Conservation (phyloP, 108 stramenopile species). For the Stephanodiscus minutulus region DNA sequence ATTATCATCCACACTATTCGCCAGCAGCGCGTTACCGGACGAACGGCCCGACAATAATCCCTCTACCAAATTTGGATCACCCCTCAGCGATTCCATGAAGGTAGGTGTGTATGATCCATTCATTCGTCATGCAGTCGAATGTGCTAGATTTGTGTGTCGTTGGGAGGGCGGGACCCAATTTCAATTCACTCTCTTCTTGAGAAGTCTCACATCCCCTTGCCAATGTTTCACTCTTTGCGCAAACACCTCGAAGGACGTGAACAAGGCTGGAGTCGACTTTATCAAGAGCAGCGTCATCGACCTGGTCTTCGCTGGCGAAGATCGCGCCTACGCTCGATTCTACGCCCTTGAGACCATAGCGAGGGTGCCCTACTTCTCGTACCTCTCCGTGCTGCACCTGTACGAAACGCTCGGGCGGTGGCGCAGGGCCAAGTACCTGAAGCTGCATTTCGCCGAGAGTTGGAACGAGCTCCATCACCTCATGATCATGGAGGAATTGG, state of each 20-base stretch:
- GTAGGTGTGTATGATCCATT: constrained; percentile 30
- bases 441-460: constrained; percentile 87
- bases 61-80: constrained; percentile 48
- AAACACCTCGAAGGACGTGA: constrained; percentile 25
- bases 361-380: constrained; percentile 95
- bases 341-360: constrained; percentile 94
- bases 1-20: constrained; percentile 1
- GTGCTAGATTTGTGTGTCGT: too few relatives aligned
- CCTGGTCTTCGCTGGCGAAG: constrained; percentile 49
- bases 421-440: constrained; percentile 67
- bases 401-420: constrained; percentile 90
- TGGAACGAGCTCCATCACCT: constrained; percentile 97
- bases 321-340: constrained; percentile 80
- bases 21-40: constrained; percentile 16
- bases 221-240: too few relatives aligned
- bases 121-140: too few relatives aligned
- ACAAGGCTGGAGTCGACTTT: constrained; percentile 36
- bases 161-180: too few relatives aligned
- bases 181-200: too few relatives aligned
- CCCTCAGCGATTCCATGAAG: constrained; percentile 40
- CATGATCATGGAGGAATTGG: constrained; percentile 94
- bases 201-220: too few relatives aligned
- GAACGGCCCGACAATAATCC: constrained; percentile 38
- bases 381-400: constrained; percentile 85
- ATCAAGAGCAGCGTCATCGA: constrained; percentile 48